A percentile compares a stretch with the other conserved stretches of the same genome.
Conservation (phyloP, 2,329 filamentous ascomycete genomes). For the Pestalotiopsis sp. region DNA sequence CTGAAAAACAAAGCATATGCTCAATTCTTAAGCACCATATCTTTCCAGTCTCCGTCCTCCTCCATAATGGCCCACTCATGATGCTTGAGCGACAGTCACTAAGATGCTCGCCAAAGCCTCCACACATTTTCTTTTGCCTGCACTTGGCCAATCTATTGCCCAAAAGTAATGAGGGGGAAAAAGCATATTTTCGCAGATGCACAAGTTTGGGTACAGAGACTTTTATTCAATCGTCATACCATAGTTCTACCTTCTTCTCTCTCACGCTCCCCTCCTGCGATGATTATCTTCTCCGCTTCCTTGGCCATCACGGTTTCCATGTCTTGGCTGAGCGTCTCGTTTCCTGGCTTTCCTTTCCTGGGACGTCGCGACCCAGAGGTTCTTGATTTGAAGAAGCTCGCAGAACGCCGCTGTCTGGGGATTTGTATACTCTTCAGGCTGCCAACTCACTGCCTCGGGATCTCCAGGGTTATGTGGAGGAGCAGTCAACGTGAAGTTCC, state of each 20-base stretch:
- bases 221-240: no score
- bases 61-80: not conserved
- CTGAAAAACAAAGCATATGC: not conserved
- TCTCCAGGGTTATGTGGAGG: constrained; percentile 65
- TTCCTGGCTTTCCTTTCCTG: constrained; percentile 68
- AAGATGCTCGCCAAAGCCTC: not conserved
- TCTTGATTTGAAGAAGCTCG: constrained; percentile 73
- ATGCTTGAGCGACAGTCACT: not conserved
- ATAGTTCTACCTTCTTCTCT: constrained; percentile 24
- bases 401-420: constrained; percentile 84
- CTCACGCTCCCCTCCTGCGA: constrained; percentile 33
- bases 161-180: no score
- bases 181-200: no score
- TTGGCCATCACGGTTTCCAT: constrained; percentile 20
- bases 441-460: constrained; percentile 59
- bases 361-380: constrained; percentile 72
- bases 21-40: not conserved
- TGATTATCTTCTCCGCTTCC: constrained; percentile 31
- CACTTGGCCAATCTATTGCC: no score
- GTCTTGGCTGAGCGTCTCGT: constrained; percentile 34
- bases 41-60: not conserved
- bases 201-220: no score
- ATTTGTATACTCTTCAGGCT: constrained; percentile 82
- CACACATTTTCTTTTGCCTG: no score
- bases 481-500: constrained; percentile 79